Conservation (phyloP, 1,284 basidiomycete genomes). For the Naganishia sp. region DNA sequence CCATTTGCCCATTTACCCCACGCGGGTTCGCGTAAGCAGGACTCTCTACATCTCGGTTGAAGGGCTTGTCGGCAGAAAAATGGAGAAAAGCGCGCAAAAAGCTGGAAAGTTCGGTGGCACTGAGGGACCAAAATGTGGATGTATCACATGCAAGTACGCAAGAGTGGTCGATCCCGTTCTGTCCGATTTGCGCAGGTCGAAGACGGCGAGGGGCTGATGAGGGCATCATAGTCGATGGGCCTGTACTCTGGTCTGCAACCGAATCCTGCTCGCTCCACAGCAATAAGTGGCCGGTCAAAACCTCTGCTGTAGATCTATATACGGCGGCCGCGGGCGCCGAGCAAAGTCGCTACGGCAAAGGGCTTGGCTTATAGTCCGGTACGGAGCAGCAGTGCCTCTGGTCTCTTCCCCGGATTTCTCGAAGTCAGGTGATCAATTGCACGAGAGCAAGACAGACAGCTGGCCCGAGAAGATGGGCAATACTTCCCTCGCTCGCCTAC, state of each 20-base stretch:
- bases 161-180: too few species aligned
- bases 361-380: not conserved
- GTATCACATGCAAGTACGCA: too few species aligned
- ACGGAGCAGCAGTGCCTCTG: not conserved
- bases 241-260: too few species aligned
- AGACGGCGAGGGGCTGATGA: too few species aligned
- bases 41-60: not conserved
- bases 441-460: not conserved
- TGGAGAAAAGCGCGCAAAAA: not conserved
- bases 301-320: too few species aligned
- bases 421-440: constrained; percentile 1
- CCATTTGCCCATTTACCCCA: too few species aligned
- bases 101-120: not conserved
- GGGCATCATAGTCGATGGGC: too few species aligned
- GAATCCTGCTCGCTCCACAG: too few species aligned
- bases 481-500: not conserved
- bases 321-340: not conserved
- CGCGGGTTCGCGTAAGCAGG: not conserved
- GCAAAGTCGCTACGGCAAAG: too few species aligned
- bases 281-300: too few species aligned
- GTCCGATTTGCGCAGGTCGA: too few species aligned
- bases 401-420: not conserved
- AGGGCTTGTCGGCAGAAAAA: not conserved
- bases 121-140: too few species aligned
- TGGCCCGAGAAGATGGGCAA: not conserved